Evolutionary conservation across 2,329 filamentous ascomycete species (phyloP), one percentile per base, ranked within the genome.

Genomic region (Fusarium bulbicola): DNA sequence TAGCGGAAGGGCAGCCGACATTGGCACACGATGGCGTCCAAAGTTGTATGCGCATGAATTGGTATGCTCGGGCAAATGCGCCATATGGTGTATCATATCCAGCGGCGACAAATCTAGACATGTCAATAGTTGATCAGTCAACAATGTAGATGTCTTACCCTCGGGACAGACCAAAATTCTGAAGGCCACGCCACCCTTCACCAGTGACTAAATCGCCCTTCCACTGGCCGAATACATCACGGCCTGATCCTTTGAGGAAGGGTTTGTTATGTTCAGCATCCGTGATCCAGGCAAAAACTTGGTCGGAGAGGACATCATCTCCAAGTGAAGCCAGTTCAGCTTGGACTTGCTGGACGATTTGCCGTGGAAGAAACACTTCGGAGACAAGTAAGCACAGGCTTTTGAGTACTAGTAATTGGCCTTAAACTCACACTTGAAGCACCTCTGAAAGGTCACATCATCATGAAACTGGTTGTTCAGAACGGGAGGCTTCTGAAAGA

Each of bases 201-300:
- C 87, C 86, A 1, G 91, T 91, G 40, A 92, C 84, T 4, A 94
- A 82, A 39, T 89, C 86, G 52, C 88, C 87, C 12, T 83, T 86
- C 56, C 87, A 87, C 57, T 85, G 84, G 2, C 92, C 91, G 78
- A 92, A 92, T 0, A 88, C 87, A 76, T 91, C 88, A 16, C 89
- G 84, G 3, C 89, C 87, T 46, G 85, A 85, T 7, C 86, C 86
- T 52, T 82, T 84, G 13, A 93, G 80, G 37, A 89, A 89, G 0
- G 91, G 91, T 49, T 88, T 86, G 70, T 92, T 91, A 46, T 83
- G 85, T 79, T 94, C 92, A 1, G 92, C 88, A 77, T 93, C 90
- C 1, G 88, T 87, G 24, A 92, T 80, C 81, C 85, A 89, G 70
- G 85, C 79, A 49, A 92, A 86, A n/a, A 91, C 81, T 50, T 85